Evolutionary conservation across 2,329 filamentous ascomycete genomes (phyloP).

Genomic region (Pseudogymnoascus destructans): DNA sequence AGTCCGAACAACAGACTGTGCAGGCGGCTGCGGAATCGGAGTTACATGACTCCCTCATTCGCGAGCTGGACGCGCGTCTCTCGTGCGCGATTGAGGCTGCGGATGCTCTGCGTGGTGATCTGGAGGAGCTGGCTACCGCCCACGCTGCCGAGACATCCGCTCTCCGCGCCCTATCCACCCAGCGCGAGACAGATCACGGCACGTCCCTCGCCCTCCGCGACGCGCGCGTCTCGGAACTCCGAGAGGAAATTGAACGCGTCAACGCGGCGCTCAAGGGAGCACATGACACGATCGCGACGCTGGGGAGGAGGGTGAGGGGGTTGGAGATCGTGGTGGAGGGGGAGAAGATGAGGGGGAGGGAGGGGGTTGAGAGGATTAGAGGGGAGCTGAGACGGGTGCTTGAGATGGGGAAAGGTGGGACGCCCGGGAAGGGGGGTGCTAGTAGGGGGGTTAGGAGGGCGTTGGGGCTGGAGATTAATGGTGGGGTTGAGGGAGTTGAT

Average conservation of each 20-base stretch:
- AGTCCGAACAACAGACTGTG: not conserved
- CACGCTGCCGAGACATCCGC: conserved; percentile 18
- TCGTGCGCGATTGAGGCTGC: conserved; percentile 30
- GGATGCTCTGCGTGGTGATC: conserved; percentile 28
- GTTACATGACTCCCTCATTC: conserved; percentile 29
- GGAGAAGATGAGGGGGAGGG: conserved; percentile 35
- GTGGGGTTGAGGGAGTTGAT: not conserved
- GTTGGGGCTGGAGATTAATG: too few species aligned
- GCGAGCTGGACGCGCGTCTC: conserved; percentile 35
- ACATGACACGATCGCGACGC: conserved; percentile 32
- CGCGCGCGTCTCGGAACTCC: conserved; percentile 36
- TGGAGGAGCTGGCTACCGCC: conserved; percentile 23
- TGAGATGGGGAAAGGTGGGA: conserved; percentile 31
- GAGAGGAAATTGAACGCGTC: conserved; percentile 35
- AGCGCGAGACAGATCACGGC: conserved; percentile 28
- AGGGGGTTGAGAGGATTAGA: conserved; percentile 37
- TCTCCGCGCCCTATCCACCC: conserved; percentile 1
- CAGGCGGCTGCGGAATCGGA: conserved; percentile 20
- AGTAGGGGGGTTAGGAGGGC: not conserved
- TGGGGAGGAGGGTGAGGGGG: conserved; percentile 35
- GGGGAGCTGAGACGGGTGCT: conserved; percentile 38
- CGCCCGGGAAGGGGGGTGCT: not conserved
- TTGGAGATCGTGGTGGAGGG: conserved; percentile 34
- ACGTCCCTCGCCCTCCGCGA: conserved; percentile 38
- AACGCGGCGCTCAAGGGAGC: conserved; percentile 34